Evolutionary conservation across 2,329 filamentous ascomycete species (phyloP), one percentile per base, ranked within the genome.

Genomic region (Sporothrix curviconia): DNA sequence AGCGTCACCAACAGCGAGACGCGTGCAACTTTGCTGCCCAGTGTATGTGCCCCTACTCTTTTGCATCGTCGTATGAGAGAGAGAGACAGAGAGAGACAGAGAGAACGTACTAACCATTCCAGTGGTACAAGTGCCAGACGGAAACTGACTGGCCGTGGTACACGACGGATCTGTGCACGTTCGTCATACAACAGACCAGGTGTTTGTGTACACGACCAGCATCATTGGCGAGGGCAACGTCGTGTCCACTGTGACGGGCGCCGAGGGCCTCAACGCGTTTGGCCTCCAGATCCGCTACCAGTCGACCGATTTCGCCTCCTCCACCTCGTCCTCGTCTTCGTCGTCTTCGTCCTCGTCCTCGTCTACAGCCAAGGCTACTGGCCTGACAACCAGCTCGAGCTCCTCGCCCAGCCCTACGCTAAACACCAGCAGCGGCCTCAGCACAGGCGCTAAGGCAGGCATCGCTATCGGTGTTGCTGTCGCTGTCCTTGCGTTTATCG

Each of bases 391-490:
- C 22, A n/a, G 8, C n/a, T 42, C 34, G n/a, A 22, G 12, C 22
- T 3, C 28, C 9, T 22, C 34, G 9, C 22, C 11, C 17, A 32
- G 28, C 28, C 28, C 5, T 5, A 32, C 28, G 6, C 42, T n/a
- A 43, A 25, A 15, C 34, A 28, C 11, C 14, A 22, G 39, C 54
- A 34, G 56, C 17, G 59, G 56, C 15, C 66, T 74, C 9, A 69
- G 67, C 40, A 61, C 66, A 1, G 70, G 70, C 7, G 70, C 68
- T 61, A 72, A 71, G 59, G 67, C 65, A 1, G 69, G 71, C 22
- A 64, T 72, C 52, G 67, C 68, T 17, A 66, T 71, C 6, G 71
- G 72, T 25, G 69, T 70, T 19, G 63, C 66, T 2, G 54, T 73
- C 11, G 70, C 66, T 51, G 68, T 65, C 12, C 62, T 72, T 12